Conservation (phyloP, 1,284 basidiomycete species). For the Cerrena zonata region DNA sequence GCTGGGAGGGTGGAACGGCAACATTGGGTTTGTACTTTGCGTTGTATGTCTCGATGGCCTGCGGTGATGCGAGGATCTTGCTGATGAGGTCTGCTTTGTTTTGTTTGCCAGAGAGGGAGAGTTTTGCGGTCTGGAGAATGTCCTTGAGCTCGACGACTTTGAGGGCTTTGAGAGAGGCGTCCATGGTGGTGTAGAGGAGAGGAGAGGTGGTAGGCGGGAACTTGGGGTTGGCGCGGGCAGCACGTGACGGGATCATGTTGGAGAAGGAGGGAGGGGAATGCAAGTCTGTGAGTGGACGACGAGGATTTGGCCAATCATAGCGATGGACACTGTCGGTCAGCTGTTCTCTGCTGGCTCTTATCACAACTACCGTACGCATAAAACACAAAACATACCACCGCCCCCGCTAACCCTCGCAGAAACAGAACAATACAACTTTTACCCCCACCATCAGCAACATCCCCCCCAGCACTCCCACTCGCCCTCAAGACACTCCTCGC, state of each 20-base stretch:
- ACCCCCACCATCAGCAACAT: conserved; percentile 19
- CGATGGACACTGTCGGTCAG: conserved; percentile 59
- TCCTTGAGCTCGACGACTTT: conserved; percentile 68
- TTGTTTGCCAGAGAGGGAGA: conserved; percentile 46
- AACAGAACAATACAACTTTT: conserved; percentile 27
- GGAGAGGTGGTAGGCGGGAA: not conserved
- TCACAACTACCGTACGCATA: conserved; percentile 38
- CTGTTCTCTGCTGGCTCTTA: conserved; percentile 56
- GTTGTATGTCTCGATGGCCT: conserved; percentile 46
- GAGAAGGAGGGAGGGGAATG: not conserved
- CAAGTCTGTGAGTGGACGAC: conserved; percentile 14
- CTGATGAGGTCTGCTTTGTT: conserved; percentile 65
- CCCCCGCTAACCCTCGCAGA: conserved; percentile 10
- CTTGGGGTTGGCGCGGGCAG: not conserved
- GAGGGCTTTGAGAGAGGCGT: conserved; percentile 41
- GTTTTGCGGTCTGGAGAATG: conserved; percentile 48
- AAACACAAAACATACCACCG: too few species aligned
- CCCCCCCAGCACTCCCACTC: conserved; percentile 19
- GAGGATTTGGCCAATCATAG: conserved; percentile 36
- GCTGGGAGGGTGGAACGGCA: not conserved
- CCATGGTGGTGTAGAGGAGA: not conserved
- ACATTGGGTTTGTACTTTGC: conserved; percentile 15
- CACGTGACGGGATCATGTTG: not conserved
- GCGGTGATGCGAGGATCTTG: conserved; percentile 48
- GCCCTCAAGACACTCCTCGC: conserved; percentile 24